Conservation (phyloP, 169 alveolate species). For the Theileria sp. region DNA sequence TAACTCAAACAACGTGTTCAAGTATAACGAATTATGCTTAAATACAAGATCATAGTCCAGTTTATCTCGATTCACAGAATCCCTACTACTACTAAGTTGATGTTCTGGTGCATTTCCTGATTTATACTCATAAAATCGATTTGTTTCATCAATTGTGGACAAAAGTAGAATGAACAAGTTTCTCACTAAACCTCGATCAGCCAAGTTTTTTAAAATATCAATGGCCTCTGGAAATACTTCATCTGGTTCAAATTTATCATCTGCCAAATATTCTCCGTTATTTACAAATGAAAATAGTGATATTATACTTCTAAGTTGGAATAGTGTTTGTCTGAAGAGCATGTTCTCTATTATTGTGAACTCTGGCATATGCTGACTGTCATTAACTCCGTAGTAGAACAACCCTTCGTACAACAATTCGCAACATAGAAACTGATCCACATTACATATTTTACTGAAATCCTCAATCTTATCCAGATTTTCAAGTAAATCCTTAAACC, state of each 20-base stretch:
- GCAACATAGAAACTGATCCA: constrained; percentile 56
- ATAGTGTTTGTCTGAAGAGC: constrained; percentile 45
- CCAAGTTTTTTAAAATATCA: constrained; percentile 19
- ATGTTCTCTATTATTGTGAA: constrained; percentile 39
- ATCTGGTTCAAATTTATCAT: neutral
- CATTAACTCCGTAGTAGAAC: constrained; percentile 39
- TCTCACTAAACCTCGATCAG: constrained; percentile 31
- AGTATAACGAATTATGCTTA: neutral
- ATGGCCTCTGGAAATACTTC: constrained; percentile 50
- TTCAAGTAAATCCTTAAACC: constrained; percentile 21
- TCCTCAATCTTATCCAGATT: constrained; percentile 48
- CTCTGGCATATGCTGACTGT: constrained; percentile 49
- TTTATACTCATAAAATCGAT: neutral
- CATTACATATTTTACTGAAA: constrained; percentile 42
- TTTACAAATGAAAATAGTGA: constrained; percentile 29
- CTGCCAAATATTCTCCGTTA: neutral
- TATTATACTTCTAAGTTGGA: constrained; percentile 32
- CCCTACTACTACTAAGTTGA: neutral
- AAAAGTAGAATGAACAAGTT: constrained; percentile 39
- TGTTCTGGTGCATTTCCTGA: neutral
- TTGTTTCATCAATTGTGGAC: constrained; percentile 38
- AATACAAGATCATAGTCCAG: neutral
- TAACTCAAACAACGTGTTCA: constrained; percentile 6
- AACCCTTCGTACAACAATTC: constrained; percentile 58
- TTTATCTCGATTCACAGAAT: neutral